Evolutionary conservation across 768 basidiomycete species (phyloP), one percentile per base, ranked within the genome.

Genomic region (Sarcomyxa edulis): DNA sequence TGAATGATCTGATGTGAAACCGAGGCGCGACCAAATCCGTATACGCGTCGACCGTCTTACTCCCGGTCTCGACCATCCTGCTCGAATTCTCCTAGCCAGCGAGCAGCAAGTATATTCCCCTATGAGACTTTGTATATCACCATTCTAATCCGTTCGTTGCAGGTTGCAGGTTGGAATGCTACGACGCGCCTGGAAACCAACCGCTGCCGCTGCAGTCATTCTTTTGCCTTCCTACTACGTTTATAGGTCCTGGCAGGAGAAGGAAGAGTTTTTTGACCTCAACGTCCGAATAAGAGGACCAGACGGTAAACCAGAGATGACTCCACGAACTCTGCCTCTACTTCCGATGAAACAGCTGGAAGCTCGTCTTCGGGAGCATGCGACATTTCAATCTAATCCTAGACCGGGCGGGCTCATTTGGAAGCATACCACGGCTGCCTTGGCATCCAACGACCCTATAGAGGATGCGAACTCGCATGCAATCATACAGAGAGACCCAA

Each of bases 381-480:
- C 76, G 3, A 65, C 63, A 3, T 60, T 61, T 12, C 62, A 75
- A 38, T 63, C 62, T 14, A 60, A 72, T 32, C 41, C 62, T 9
- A 65, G 76, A 28, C 78, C 76, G 0, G 67, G 66, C 23, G 78
- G 81, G 12, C 61, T 76, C 37, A 60, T 69, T 9, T 90, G 87
- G 87, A 80, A 73, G 47, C 82, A 84, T 60, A 72, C 82, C 33
- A 94, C 84, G 3, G 87, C 89, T 12, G 74, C 71, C 23, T 65
- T 98, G 24, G 68, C 87, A 1, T 84, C 91, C 3, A 99, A 99
- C 53, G 77, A 85, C 43, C 89, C 92, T 6, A 81, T 96, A 36
- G 96, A 99, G 60, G 96, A 99, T 55, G 81, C 91, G 18, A 74
- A 82, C 47, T 76, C 86, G 3, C 71, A 73, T 43, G 78, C 81